These are phyloP conservation scores for Tylopilus felleus DNA, from an alignment of 768 basidiomycete species.

Conservation along the genomic window DNA sequence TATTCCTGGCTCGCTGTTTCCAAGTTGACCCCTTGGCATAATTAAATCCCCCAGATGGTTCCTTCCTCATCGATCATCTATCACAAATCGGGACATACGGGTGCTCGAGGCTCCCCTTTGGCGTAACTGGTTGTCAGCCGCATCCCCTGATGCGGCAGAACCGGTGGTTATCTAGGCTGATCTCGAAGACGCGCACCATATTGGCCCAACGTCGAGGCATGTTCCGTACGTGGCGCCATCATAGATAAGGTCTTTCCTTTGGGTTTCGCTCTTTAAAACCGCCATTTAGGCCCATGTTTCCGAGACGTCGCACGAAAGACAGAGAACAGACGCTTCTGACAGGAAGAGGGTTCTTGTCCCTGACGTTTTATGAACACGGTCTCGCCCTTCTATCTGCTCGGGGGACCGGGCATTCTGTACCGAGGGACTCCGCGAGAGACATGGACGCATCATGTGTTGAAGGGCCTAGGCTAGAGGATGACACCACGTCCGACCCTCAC, in stretches of 20 bases:
- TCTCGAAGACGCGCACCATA: constrained; percentile 16
- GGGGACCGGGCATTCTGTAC: neutral
- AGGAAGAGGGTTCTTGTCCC: neutral
- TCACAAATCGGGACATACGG: constrained; percentile 1
- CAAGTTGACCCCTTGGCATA: neutral
- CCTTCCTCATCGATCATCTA: neutral
- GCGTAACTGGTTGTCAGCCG: constrained; percentile 2
- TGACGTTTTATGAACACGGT: neutral
- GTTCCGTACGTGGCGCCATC: neutral
- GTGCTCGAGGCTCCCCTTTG: constrained; percentile 18
- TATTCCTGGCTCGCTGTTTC: neutral
- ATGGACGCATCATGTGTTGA: neutral
- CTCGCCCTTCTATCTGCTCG: neutral
- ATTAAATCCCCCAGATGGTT: neutral
- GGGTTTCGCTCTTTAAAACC: neutral
- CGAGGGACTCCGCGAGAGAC: neutral
- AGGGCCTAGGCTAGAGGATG: neutral
- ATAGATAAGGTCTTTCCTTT: constrained; percentile 18
- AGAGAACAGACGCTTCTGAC: neutral
- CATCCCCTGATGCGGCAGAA: constrained; percentile 12
- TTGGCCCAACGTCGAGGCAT: neutral
- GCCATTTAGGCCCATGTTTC: neutral
- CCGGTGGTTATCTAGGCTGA: constrained; percentile 17
- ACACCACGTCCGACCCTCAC: neutral
- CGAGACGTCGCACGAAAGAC: constrained; percentile 2